These are phyloP conservation scores for Neonectria neomacrospora DNA, from an alignment of 2,329 filamentous ascomycete species.

Conservation along the genomic window DNA sequence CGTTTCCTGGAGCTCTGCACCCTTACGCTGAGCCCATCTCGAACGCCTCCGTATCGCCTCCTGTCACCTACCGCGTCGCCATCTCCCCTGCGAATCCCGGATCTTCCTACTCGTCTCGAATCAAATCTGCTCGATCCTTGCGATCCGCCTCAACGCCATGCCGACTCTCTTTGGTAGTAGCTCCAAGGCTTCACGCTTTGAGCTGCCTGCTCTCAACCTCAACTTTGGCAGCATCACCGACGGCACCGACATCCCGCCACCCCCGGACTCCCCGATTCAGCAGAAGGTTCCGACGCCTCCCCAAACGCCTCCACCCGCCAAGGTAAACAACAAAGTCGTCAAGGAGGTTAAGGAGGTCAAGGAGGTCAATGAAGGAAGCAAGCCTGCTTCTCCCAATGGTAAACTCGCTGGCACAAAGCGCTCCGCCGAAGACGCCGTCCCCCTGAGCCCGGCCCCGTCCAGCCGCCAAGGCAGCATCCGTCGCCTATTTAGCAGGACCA, in stretches of 20 bases:
- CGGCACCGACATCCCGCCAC: slow-evolving; percentile 69
- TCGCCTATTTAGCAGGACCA: slow-evolving; percentile 66
- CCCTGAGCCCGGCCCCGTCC: slow-evolving; percentile 63
- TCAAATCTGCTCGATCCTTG: slow-evolving; percentile 28
- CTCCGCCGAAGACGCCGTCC: slow-evolving; percentile 62
- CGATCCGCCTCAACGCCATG: slow-evolving; percentile 40
- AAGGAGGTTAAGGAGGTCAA: slow-evolving; percentile 34
- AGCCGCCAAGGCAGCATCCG: slow-evolving; percentile 66
- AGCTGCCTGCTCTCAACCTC: slow-evolving; percentile 68
- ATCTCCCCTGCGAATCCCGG: slow-evolving; percentile 25
- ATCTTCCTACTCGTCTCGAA: slow-evolving; percentile 30
- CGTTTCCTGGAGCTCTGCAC: neutral
- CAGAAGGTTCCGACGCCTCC: slow-evolving; percentile 60
- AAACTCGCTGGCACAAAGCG: slow-evolving; percentile 60
- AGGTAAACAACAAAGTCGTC: slow-evolving; percentile 35
- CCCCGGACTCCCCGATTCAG: slow-evolving; percentile 64
- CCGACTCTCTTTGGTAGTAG: slow-evolving; percentile 47
- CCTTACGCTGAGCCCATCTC: neutral
- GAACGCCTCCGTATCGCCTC: slow-evolving; percentile 4
- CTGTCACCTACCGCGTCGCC: slow-evolving; percentile 28
- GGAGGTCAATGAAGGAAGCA: slow-evolving; percentile 37
- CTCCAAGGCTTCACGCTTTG: slow-evolving; percentile 56
- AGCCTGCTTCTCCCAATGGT: slow-evolving; percentile 53
- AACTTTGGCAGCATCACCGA: slow-evolving; percentile 70
- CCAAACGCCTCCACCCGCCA: slow-evolving; percentile 47